These are phyloP conservation scores for Aspergillus carlsbadensis DNA, from an alignment of 495 filamentous ascomycete species.

Conservation along the genomic window DNA sequence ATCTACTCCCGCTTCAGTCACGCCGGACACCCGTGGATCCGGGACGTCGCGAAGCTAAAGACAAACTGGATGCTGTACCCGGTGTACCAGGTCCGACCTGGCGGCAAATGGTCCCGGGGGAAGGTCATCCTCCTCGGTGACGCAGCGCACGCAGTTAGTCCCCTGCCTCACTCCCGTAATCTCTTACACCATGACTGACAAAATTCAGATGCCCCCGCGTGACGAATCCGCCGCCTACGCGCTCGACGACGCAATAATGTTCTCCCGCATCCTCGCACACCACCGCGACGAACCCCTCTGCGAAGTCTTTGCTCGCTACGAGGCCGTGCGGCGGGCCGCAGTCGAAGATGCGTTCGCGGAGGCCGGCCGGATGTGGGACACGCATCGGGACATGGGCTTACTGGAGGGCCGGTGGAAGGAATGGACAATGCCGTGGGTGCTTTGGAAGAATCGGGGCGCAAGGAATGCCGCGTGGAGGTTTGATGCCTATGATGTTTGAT, in stretches of 20 bases:
- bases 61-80: constrained; percentile 60
- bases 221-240: constrained; percentile 62
- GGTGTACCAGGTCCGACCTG: constrained; percentile 53
- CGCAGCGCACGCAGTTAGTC: constrained; percentile 59
- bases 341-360: constrained; percentile 55
- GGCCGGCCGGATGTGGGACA: constrained; percentile 44
- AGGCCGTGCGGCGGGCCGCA: constrained; percentile 44
- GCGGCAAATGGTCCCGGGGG: constrained; percentile 50
- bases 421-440: constrained; percentile 35
- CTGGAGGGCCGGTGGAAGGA: constrained; percentile 41
- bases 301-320: constrained; percentile 52
- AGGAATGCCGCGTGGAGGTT: constrained; percentile 41
- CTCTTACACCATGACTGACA: constrained; percentile 3
- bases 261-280: constrained; percentile 47
- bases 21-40: constrained; percentile 45
- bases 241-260: constrained; percentile 59
- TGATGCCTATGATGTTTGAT: constrained; percentile 29
- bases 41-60: constrained; percentile 44
- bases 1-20: constrained; percentile 46
- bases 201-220: constrained; percentile 55
- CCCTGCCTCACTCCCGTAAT: background rate
- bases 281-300: constrained; percentile 36
- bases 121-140: constrained; percentile 55
- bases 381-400: constrained; percentile 40
- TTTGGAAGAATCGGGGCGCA: constrained; percentile 28